Evolutionary conservation across 1,284 basidiomycete genomes (phyloP), one percentile per base, ranked within the genome.

Genomic region (Moesziomyces antarcticus): DNA sequence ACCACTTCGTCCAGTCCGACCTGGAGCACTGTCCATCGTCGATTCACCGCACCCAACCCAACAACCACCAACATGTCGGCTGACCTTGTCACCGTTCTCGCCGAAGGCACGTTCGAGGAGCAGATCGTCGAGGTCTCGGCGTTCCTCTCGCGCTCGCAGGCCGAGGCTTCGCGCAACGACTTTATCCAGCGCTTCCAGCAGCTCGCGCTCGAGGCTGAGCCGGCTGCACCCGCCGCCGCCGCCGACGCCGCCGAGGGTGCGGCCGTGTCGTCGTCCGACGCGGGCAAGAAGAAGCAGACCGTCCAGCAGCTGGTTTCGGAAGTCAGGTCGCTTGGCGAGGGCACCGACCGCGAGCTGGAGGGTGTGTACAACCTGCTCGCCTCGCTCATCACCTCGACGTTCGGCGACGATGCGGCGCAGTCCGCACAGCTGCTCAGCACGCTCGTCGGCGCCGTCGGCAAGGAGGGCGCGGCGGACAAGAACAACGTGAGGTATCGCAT

Each of bases 71-170:
- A 14, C 59, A 83, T 80, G 79, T 53, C 76, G 20, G 50, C 73
- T 25, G 79, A 83, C 59, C 73, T 82, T 21, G 71, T 83, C 56
- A 75, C 80, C 44, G 81, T 83, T 24, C 74, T 83, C 20, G 78
- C 69, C 47, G 81, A 82, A 24, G 75, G 77, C 63, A 72, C 80
- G 30, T 82, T 83, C 48, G 65, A 73, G 46, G 81, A 83, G 47
- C 79, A 82, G 66, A 57, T 80, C 20, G 59, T 75, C 48, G 81
- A 83, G 53, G 56, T 72, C 8, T 73, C 73, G 3, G 63, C 79
- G 18, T 72, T 82, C 54, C 62, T 82, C 44, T 79, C 80, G 22
- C 76, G 81, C 44, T 66, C 70, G 3, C 68, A 74, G 37, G 70
- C 78, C 33, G 79, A 81, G 56, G 71, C 73, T 18, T 61, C 71